Base-by-base conservation (phyloP, 1,284 basidiomycete genomes). In the Ustilago sp. region DNA sequence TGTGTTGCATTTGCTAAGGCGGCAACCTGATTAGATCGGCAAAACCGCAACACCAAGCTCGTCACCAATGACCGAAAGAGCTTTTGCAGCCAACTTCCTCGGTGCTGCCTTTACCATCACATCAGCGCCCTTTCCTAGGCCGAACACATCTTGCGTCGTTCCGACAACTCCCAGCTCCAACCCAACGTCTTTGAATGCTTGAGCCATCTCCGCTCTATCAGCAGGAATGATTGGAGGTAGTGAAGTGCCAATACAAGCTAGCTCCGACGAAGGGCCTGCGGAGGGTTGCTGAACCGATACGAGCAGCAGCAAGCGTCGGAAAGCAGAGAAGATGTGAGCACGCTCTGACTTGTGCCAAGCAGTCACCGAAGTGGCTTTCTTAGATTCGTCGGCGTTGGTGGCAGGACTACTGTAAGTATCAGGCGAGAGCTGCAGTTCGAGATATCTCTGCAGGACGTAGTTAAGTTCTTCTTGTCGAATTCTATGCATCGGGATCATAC, bases 391-490 rank as follows among this genome's bases (percentile, higher is more conserved):
- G 0, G 38, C 15, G 3, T 6, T 32, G 13, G 32, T 9, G 7
- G 36, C 50, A 1, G 55, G 31, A 6, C 28, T 11, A 8, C 31
- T 68, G 35, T 66, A 63, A 3, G 61, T 64, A 3, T 59, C 56
- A 0, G 65, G 56, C n/a, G 15, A 57, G 12, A 79, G 59, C 8
- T 45, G 66, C 9, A 79, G 68, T 8, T 73, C 60, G 41, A 68
- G 43, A 12, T 67, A 75, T 23, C 67, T 53, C 8, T 63, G 51
- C 0, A 98, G 88, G 8, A 95, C 90, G 80, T 94, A 96, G 1
- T 94, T 86, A 15, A 98, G 86, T 83, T 98, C 95, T 77, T 98
- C 94, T 85, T 97, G 93, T 38, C 94, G 90, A 0, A 91, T 89
- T 8, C 82, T 68, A 19, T 79, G 79, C 43, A 83, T 54, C 0